phyloP scores from a whole-genome alignment of 768 basidiomycete species.

The Gymnopilus dilepis region DNA sequence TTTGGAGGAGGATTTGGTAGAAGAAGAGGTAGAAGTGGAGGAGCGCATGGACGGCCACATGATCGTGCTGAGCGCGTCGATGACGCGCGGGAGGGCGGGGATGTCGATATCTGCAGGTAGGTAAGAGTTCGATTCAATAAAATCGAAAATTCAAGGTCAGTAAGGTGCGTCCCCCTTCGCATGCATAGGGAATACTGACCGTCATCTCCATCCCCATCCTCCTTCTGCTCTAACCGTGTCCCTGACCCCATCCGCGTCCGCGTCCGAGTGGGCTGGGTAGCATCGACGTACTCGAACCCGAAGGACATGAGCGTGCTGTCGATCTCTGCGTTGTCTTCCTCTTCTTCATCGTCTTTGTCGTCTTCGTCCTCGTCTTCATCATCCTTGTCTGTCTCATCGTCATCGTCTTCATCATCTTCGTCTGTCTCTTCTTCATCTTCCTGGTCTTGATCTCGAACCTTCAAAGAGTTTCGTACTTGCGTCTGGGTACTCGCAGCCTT shows the following conservation, averaged over 20 bases:
- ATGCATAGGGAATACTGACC: background rate
- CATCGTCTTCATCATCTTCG: no score
- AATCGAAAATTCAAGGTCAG: no score
- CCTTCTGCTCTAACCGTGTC: constrained; percentile 18
- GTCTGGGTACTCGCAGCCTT: constrained; percentile 4
- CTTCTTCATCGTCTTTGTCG: constrained; percentile 28
- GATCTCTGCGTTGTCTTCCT: constrained; percentile 50
- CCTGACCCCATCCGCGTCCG: constrained; percentile 25
- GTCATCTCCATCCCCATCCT: constrained; percentile 30
- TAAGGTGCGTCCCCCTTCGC: no score
- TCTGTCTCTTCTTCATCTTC: no score
- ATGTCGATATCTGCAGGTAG: constrained; percentile 46
- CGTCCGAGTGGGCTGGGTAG: no score
- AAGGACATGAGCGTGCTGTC: constrained; percentile 70
- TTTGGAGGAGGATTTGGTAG: no score
- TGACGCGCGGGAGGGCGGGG: constrained; percentile 64
- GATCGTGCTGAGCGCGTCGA: constrained; percentile 83
- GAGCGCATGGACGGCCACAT: constrained; percentile 87
- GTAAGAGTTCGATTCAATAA: no score
- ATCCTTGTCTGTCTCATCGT: no score
- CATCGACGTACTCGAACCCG: constrained; percentile 83
- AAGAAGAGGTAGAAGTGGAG: background rate
- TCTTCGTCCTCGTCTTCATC: background rate
- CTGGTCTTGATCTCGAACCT: no score
- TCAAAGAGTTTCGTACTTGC: no score